These are phyloP conservation scores for Pseudomonodictys pantanalensis DNA, from an alignment of 495 filamentous ascomycete species.

Conservation along the genomic window DNA sequence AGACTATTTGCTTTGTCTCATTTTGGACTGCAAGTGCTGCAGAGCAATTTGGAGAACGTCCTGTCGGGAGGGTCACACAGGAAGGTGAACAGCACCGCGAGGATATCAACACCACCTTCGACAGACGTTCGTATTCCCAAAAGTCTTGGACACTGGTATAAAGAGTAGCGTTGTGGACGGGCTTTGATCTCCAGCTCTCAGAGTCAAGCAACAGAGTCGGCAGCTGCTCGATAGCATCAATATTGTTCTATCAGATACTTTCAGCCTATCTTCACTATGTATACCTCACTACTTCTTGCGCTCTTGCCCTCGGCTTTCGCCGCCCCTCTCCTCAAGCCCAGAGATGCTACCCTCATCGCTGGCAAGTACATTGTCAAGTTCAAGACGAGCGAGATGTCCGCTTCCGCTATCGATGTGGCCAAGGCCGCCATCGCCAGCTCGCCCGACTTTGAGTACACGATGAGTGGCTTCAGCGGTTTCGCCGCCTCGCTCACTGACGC, in stretches of 20 bases:
- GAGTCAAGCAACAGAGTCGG: conserved; percentile 11
- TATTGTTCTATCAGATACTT: not conserved
- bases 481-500: conserved; percentile 16
- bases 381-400: conserved; percentile 17
- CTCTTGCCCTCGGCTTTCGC: conserved; percentile 29
- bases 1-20: conserved; percentile 12
- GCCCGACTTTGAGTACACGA: conserved; percentile 30
- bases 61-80: conserved; percentile 8
- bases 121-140: no score
- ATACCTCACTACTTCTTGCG: conserved; percentile 22
- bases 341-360: conserved; percentile 21
- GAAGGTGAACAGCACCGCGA: conserved; percentile 12
- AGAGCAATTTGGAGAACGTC: conserved; percentile 7
- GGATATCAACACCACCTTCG: not conserved
- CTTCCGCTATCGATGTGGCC: conserved; percentile 15
- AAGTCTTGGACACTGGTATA: conserved; percentile 15
- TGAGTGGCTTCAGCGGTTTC: conserved; percentile 34
- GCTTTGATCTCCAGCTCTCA: conserved; percentile 5
- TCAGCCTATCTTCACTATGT: conserved; percentile 19
- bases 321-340: conserved; percentile 30
- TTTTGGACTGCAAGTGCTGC: conserved; percentile 14
- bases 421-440: conserved; percentile 14
- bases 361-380: conserved; percentile 38
- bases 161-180: not conserved
- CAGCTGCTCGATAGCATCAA: not conserved